phyloP scores from a whole-genome alignment of 169 alveolate genomes.

The Plasmodium vivax region DNA sequence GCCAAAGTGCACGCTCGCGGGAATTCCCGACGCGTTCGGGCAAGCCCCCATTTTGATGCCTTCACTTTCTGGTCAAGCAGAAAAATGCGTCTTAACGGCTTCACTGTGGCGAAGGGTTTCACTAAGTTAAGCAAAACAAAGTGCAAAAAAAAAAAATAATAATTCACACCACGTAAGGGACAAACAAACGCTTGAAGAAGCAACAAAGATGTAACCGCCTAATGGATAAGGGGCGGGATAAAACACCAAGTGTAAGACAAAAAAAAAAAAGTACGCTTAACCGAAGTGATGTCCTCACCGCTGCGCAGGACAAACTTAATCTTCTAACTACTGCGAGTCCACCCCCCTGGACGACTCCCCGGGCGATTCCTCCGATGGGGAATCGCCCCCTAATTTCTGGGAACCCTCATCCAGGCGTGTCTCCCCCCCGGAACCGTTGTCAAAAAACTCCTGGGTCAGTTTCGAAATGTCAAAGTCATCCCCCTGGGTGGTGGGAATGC shows the following conservation, averaged over 20 bases:
- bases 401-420: background rate
- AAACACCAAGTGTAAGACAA: background rate
- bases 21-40: background rate
- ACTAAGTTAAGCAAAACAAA: conserved; percentile 4
- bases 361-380: too few relatives aligned
- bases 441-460: conserved; percentile 63
- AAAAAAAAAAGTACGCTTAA: background rate
- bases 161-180: background rate
- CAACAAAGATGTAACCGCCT: background rate
- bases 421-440: conserved; percentile 8
- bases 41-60: background rate
- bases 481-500: background rate
- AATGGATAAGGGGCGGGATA: background rate
- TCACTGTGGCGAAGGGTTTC: background rate
- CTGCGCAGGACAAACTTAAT: background rate
- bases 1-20: background rate
- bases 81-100: background rate
- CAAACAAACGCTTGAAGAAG: background rate
- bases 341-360: conserved; percentile 49
- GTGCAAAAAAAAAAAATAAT: background rate
- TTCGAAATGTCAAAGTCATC: conserved; percentile 43
- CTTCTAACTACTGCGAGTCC: conserved; percentile 7
- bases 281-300: background rate
- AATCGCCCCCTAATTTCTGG: background rate
- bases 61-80: background rate